Evolutionary conservation across 345 rosid genomes (phyloP).

Genomic region (Gossypium sturtianum): DNA sequence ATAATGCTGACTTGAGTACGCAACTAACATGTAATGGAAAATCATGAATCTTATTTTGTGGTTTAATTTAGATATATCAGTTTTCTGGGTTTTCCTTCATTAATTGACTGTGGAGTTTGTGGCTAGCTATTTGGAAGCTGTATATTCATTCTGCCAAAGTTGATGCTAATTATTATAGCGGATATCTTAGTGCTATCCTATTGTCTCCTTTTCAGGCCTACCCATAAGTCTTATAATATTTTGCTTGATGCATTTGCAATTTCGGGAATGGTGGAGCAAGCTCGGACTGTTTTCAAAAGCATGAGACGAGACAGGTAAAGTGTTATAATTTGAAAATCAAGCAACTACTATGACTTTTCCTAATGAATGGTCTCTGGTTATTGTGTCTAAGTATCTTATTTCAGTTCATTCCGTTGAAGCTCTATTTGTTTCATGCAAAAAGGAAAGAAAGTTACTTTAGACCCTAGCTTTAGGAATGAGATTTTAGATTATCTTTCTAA

Average conservation of each 20-base stretch:
- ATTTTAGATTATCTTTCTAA: background rate
- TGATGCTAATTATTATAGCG: background rate
- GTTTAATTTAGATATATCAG: background rate
- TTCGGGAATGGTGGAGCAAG: conserved; percentile 96
- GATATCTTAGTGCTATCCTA: background rate
- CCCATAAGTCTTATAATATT: conserved; percentile 82
- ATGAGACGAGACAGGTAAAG: conserved; percentile 91
- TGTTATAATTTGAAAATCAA: conserved; percentile 3
- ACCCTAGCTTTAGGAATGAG: background rate
- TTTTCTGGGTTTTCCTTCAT: background rate
- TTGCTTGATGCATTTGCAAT: conserved; percentile 95
- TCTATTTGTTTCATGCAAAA: background rate
- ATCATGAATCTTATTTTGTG: background rate
- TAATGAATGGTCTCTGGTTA: background rate
- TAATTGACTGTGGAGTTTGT: background rate
- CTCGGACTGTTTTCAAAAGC: conserved; percentile 75
- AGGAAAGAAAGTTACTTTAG: background rate
- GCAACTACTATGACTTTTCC: background rate
- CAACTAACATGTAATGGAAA: background rate
- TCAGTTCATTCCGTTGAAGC: background rate
- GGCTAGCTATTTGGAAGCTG: background rate
- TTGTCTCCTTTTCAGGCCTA: conserved; percentile 53
- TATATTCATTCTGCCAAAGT: background rate
- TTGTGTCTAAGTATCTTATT: background rate
- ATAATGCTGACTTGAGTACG: background rate